Base-by-base conservation (phyloP, 106 monocot genomes). In the Dactylorhiza incarnata region DNA sequence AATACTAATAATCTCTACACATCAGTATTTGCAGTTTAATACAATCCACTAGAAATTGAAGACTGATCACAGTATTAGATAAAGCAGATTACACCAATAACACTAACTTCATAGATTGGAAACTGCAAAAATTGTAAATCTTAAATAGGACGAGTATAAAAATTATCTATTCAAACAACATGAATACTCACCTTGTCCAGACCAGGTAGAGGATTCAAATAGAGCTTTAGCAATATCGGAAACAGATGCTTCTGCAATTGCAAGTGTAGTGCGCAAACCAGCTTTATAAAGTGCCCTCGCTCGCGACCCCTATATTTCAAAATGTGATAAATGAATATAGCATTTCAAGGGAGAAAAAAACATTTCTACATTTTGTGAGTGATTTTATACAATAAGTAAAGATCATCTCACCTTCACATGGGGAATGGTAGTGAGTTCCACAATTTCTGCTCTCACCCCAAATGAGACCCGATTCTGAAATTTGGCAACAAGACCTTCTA, bases 361-460 rank as follows among this genome's bases (percentile, higher is more conserved):
- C 5, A 22, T 5, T 76, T 65, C n/a, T 52, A 2, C 9, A 45
- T 45, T 19, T 43, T 17, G 5, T 45, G 1, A 48, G 7, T 46
- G 24, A 16, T 47, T 17, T 11, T 20, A 48, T 61, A 48, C 11
- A 77, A 9, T n/a, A 50, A 78, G 67, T 7, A 45, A 9, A 80
- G 22, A 49, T 29, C 16, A 65, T 7, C 48, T 78, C 74, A 95
- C 95, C 84, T 99, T 99, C 15, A 99, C 94, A 83, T 83, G 85
- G 24, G 97, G 91, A 76, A 99, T 99, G 37, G 83, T 83, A 15
- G 97, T 99, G 45, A 99, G 91, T 83, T 99, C 97, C 47, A 78
- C 97, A 71, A 99, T 99, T 78, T 99, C 97, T 50, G 97, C 91
- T 79, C 91, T 91, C 48, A 99, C 97, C 74, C 97, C 97, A 87